Base-by-base conservation (phyloP, 2,329 filamentous ascomycete genomes). In the Arthrinium phaeospermum region DNA sequence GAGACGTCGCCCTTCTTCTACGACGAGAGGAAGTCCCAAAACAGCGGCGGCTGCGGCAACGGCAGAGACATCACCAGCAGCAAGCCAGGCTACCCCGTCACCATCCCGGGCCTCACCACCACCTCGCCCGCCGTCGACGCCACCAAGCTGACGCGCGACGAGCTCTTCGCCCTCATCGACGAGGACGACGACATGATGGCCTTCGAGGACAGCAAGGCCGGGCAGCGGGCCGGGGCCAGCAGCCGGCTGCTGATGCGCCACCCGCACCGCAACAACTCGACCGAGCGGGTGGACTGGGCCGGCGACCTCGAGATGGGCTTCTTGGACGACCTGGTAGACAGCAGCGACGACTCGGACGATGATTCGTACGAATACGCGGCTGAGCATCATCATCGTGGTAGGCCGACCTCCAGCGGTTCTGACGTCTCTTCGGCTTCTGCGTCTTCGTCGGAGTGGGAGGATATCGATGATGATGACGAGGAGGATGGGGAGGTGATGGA, bases 101-200 rank as follows among this genome's bases (percentile, higher is more conserved):
- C n/a, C 34, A 64, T 64, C 34, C 57, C 53, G 3, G 57, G 57
- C 3, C 30, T 64, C 8, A n/a, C 41, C 24, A n/a, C 41, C 24
- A 34, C 24, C 44, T 37, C 67, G 5, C 67, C 67, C 44, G 67
- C 67, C 24, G 67, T 46, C 67, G 67, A 68, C 41, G 41, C 67
- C 16, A 47, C 67, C 44, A 19, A 68, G 27, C 67, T 68, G 44
- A 41, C 67, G 13, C 4, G 1, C 41, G 37, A 30, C 44, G 41
- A 46, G 27, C 8, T 68, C 16, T 46, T 49, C 44, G 67, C 67
- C 8, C 67, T 68, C 46, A 34, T 49, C 41, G 67, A 49, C 44
- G 16, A 45, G n/a, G 67, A 68, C 44, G 67, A 68, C 44, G 67
- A 46, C 24, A 46, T 46, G 44, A 30, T 68, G 24, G 19, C 57